Base-by-base conservation (phyloP, 257 asterid genomes). In the Jaltomata sinuosa region DNA sequence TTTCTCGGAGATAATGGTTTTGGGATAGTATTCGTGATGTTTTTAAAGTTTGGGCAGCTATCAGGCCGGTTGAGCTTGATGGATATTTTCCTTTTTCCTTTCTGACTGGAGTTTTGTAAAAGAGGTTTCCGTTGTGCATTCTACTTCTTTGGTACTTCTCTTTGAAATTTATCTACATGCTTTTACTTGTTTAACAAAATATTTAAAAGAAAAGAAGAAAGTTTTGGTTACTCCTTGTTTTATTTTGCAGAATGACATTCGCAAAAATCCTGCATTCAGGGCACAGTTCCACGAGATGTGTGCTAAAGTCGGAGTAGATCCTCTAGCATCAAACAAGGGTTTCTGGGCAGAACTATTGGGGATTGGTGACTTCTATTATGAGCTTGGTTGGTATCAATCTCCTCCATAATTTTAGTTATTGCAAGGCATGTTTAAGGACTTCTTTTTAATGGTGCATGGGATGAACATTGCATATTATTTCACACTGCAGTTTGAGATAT, bases 271-370 rank as follows among this genome's bases (percentile, higher is more conserved):
- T 45, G 94, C 97, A 67, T 97, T 97, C 86, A 90, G 99, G 49
- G 89, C 99, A 18, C 99, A 97, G 86, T 97, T 97, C 76, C 99
- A 97, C 67, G 99, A 97, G 94, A 97, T 97, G 99, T 95, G 99
- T 89, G 96, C 99, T 82, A 97, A 97, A 88, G 97, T 97, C 12
- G 99, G 99, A 85, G 99, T 97, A 61, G 99, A 97, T 86, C 99
- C 99, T 25, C 90, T 97, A 86, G 99, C 99, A 82, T 97, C 99
- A 8, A 97, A 97, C 87, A 97, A 97, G 84, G 99, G 99, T 83
- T 95, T 97, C 89, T 97, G 99, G 99, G 99, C 98, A 29, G 99
- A 97, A 91, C 85, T 97, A 27, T 86, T 97, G 88, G 98, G 99
- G 82, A 95, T 95, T 79, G 98, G 99, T 22, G 99, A 97, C 87